A percentile compares a stretch with the other conserved stretches of the same genome.
These are phyloP conservation scores for Brachypodium distachyon DNA, from an alignment of 202 grass and related monocot species.

Conservation along the genomic window DNA sequence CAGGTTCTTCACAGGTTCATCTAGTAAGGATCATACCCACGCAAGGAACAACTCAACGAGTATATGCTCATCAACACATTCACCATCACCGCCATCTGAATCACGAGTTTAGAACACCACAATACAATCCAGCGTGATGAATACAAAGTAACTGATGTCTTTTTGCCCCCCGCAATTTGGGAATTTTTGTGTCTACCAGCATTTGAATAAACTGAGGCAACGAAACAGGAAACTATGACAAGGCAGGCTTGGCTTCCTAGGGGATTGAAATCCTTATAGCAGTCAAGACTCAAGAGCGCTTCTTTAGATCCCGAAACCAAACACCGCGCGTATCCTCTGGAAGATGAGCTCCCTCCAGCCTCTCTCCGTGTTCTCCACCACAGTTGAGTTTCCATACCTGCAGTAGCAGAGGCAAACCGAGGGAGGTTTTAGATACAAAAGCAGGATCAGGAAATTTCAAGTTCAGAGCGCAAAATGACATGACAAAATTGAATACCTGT, in stretches of 20 bases:
- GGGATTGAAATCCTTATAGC: not conserved
- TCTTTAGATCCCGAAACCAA: constrained; percentile 84
- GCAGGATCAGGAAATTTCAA: not conserved
- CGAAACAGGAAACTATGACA: constrained; percentile 7
- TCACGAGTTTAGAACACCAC: not conserved
- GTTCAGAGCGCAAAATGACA: not conserved
- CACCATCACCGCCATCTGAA: not conserved
- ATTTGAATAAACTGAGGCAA: not conserved
- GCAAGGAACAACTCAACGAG: not conserved
- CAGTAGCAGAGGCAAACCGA: not conserved
- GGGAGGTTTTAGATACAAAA: not conserved
- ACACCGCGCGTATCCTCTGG: constrained; percentile 85
- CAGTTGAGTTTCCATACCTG: constrained; percentile 90
- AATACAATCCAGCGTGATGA: not conserved
- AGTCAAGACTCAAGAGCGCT: not conserved
- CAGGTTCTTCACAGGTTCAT: too few species aligned
- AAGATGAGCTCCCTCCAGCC: constrained; percentile 96
- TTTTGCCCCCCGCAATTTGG: not conserved
- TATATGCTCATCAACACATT: not conserved
- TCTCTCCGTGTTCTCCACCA: constrained; percentile 90
- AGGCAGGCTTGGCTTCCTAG: not conserved
- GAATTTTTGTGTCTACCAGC: constrained; percentile 3
- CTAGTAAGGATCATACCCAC: not conserved
- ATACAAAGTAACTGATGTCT: not conserved
- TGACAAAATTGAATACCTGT: constrained; percentile 42